These are phyloP conservation scores for Amoeboradix gromovi DNA, from an alignment of 371 early-diverging fungal genomes.

Conservation along the genomic window DNA sequence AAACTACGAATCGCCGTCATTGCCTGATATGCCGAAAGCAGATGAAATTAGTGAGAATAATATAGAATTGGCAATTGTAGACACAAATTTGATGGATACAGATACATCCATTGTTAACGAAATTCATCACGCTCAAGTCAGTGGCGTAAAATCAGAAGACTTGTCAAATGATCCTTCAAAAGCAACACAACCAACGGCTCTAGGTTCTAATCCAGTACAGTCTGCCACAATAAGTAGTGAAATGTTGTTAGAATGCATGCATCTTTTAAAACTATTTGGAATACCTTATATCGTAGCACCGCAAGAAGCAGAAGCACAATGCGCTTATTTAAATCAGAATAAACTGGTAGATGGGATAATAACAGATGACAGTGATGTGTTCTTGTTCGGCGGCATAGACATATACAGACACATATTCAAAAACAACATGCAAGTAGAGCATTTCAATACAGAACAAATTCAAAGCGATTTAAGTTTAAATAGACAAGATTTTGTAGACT, in stretches of 20 bases:
- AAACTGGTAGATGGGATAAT: conserved; percentile 80
- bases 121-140: too few species aligned
- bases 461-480: conserved; percentile 33
- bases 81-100: too few species aligned
- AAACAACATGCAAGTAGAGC: conserved; percentile 51
- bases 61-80: too few species aligned
- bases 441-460: conserved; percentile 33
- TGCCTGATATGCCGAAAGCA: too few species aligned
- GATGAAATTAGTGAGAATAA: too few species aligned
- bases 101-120: too few species aligned
- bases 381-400: conserved; percentile 66
- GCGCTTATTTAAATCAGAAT: conserved; percentile 39
- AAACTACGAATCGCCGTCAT: too few species aligned
- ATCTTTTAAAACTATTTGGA: conserved; percentile 67
- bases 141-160: too few species aligned
- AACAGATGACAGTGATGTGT: conserved; percentile 94
- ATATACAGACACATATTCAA: conserved; percentile 90
- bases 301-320: conserved; percentile 92
- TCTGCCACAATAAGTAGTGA: neutral
- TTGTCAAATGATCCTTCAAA: too few species aligned
- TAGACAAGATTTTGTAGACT: conserved; percentile 38
- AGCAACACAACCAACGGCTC: too few species aligned
- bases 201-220: neutral
- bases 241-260: conserved; percentile 3
- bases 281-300: conserved; percentile 80